A percentile compares a stretch with the other conserved stretches of the same genome.
Evolutionary conservation across 1,284 basidiomycete species (phyloP).

Genomic region (Cryptococcus sp.): DNA sequence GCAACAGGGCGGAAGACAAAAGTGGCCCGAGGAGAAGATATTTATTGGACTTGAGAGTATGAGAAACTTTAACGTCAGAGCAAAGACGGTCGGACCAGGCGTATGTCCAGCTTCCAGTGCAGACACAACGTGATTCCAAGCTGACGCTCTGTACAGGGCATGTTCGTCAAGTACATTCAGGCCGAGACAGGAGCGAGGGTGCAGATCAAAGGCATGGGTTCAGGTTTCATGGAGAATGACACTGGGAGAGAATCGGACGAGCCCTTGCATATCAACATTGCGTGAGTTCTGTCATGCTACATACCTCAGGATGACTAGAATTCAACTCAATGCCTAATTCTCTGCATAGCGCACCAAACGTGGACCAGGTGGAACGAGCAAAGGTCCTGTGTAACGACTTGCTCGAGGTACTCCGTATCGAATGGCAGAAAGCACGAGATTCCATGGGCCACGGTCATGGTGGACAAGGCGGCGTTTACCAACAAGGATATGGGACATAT

Average conservation of each 20-base stretch:
- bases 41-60: constrained; percentile 83
- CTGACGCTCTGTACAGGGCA: constrained; percentile 61
- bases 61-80: constrained; percentile 94
- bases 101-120: constrained; percentile 55
- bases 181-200: constrained; percentile 93
- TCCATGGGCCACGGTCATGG: constrained; percentile 53
- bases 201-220: constrained; percentile 96
- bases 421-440: constrained; percentile 73
- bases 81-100: constrained; percentile 93
- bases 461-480: constrained; percentile 54
- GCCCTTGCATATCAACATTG: constrained; percentile 92
- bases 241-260: constrained; percentile 88
- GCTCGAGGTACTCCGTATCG: constrained; percentile 76
- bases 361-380: constrained; percentile 79
- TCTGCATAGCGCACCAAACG: constrained; percentile 73
- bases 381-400: constrained; percentile 87
- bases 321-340: no score
- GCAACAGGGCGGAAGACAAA: constrained; percentile 58
- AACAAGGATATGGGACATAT: constrained; percentile 32
- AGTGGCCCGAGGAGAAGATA: constrained; percentile 95
- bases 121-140: neutral
- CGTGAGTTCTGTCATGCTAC: constrained; percentile 58
- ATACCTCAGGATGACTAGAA: neutral
- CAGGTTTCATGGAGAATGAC: constrained; percentile 93
- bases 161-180: constrained; percentile 99